Base-by-base conservation (phyloP, 129 eudicot species). In the Flaveria brownii region DNA sequence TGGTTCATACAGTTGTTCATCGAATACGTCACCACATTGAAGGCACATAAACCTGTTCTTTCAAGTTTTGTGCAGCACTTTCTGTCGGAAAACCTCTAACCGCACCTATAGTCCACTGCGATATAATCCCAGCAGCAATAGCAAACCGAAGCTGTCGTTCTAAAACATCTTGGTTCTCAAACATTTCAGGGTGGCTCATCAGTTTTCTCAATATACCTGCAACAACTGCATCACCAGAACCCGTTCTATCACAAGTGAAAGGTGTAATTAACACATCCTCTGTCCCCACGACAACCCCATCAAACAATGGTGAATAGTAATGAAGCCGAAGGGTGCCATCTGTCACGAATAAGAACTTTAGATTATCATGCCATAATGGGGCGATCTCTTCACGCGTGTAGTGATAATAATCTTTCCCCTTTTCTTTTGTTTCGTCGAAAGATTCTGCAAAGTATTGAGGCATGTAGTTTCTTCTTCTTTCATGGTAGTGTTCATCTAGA, bases 21-120 rank as follows among this genome's bases (percentile, higher is more conserved):
- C 2, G 13, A 14, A 60, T 30, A 74, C 39, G 51, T 69, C 78
- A 94, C 98, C 98, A 94, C 98, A 94, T 87, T 0, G 97, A 78
- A 25, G 98, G 98, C 73, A 91, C 97, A 33, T 88, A 94, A 57
- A 94, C 98, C 80, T 94, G 97, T 74, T 94, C 98, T 76, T 94
- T 94, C 73, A 94, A 81, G 83, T 94, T 94, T 33, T 91, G 98
- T 2, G 96, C 54, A 69, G 98, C 98, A 74, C 98, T 91, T 72
- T 91, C 97, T 0, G 98, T 85, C 0, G 98, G 98, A 71, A 94
- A 87, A 54, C 97, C 97, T 73, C 98, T 87, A 5, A 94, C 97
- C 25, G 93, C 96, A 20, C 98, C 98, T 8, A 94, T 91, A 0
- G 98, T 94, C 98, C 98, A 94, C 86, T 94, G 98, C 2, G 98